These are phyloP conservation scores for Pseudopyrenochaeta lycopersici DNA, from an alignment of 2,329 filamentous ascomycete genomes.

Conservation along the genomic window DNA sequence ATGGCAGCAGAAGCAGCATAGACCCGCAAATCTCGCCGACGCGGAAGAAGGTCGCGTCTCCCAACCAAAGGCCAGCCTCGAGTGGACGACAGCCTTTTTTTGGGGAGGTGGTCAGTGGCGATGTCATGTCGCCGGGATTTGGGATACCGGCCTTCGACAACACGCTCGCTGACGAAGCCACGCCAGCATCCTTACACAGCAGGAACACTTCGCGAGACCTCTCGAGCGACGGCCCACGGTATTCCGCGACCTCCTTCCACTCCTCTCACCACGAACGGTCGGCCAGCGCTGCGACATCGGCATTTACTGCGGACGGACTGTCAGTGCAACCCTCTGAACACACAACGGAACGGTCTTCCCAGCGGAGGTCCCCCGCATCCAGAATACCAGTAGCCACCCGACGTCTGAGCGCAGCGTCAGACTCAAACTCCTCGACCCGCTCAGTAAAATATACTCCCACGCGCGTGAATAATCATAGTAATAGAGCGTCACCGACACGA, in stretches of 20 bases:
- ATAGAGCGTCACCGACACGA: slow-evolving; percentile 38
- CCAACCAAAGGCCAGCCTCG: slow-evolving; percentile 30
- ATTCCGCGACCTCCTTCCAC: slow-evolving; percentile 23
- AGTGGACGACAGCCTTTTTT: slow-evolving; percentile 44
- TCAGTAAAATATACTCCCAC: slow-evolving; percentile 43
- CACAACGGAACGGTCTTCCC: slow-evolving; percentile 20
- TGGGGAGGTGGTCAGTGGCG: slow-evolving; percentile 46
- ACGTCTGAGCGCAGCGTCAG: slow-evolving; percentile 45
- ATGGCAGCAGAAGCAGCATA: slow-evolving; percentile 36
- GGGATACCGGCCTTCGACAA: slow-evolving; percentile 41
- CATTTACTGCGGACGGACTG: slow-evolving; percentile 20
- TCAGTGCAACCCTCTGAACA: slow-evolving; percentile 17
- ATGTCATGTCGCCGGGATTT: slow-evolving; percentile 41
- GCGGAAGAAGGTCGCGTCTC: slow-evolving; percentile 35
- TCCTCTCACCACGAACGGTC: slow-evolving; percentile 28
- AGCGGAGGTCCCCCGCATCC: slow-evolving; percentile 40
- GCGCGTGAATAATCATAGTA: slow-evolving; percentile 28
- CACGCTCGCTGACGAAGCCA: slow-evolving; percentile 11
- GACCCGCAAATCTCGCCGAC: slow-evolving; percentile 35
- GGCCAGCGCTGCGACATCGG: slow-evolving; percentile 26
- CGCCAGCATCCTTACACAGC: neutral
- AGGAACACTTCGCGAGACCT: slow-evolving; percentile 14
- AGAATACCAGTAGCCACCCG: slow-evolving; percentile 43
- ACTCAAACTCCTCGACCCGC: slow-evolving; percentile 45
- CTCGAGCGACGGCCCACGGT: slow-evolving; percentile 14